Base-by-base conservation (phyloP, 1,139 yeast species). In the Nematodospora anomalae region DNA sequence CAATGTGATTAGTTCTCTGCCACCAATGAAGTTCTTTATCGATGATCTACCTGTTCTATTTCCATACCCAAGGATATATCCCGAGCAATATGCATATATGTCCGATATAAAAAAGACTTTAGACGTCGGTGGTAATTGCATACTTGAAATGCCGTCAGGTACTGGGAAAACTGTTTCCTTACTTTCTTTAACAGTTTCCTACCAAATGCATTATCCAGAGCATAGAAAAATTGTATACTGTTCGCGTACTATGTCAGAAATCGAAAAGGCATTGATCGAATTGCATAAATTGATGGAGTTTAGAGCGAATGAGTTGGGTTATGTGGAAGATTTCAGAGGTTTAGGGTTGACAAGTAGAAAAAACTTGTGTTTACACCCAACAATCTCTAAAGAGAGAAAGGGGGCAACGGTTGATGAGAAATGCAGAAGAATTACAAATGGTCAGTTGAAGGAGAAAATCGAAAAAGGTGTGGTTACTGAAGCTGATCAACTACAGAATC, bases 61-160 rank as follows among this genome's bases (percentile, higher is more conserved):
- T 60, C 99, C 99, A n/a, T 92, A 92, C 58, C 97, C 97, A 3
- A 76, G 87, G 56, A 92, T 92, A 42, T 92, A 92, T 57, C 99
- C 99, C 1, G 99, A 92, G 62, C 99, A 92, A 58, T 92, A 90
- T 71, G 92, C 92, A 29, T 92, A 92, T 63, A 92, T 92, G 97
- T 79, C 95, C 50, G 97, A 92, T 60, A 83, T 92, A 50, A 92
- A 92, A 65, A 81, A 83, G 57, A 86, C 97, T 1, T 66, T 92
- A 34, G 99, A 92, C 67, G 95, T 84, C 2, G 97, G 97, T 1
- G 98, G 97, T n/a, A 89, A 90, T 59, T 86, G 97, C 64, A 90
- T 92, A 38, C 62, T 92, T 55, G 99, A 92, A 66, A 92, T 92
- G 99, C 99, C 99, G 52, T 92, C 99, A n/a, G 99, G 99, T 2